Conservation (phyloP, 2,329 filamentous ascomycete species). For the Talaromyces sp. region DNA sequence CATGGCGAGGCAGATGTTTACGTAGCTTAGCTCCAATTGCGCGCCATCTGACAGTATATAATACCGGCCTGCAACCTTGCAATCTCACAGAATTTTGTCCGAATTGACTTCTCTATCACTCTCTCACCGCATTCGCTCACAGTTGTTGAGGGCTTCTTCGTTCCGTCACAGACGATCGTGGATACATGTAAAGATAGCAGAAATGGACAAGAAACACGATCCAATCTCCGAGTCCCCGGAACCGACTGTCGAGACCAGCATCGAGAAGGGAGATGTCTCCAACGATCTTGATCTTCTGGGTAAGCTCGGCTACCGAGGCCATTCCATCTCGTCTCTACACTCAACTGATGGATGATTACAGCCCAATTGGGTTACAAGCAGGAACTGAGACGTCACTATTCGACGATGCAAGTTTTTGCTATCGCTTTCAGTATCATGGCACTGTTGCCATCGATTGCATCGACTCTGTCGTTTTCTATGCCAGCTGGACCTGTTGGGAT, state of each 20-base stretch:
- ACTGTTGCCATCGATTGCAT: slow-evolving; percentile 58
- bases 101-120: background rate
- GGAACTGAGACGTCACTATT: slow-evolving; percentile 59
- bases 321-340: background rate
- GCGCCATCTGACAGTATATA: background rate
- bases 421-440: slow-evolving; percentile 61
- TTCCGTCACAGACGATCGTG: background rate
- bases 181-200: slow-evolving; percentile 8
- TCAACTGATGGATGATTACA: background rate
- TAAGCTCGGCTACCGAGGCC: background rate
- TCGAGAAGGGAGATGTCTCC: slow-evolving; percentile 12
- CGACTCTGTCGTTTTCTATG: slow-evolving; percentile 56
- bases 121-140: background rate
- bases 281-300: slow-evolving; percentile 16
- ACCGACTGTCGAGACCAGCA: background rate
- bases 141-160: background rate
- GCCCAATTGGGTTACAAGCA: slow-evolving; percentile 51
- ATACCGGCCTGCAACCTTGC: background rate
- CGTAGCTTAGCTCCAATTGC: background rate
- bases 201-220: slow-evolving; percentile 9
- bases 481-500: slow-evolving; percentile 59
- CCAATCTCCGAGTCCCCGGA: background rate
- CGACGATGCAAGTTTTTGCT: slow-evolving; percentile 60
- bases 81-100: background rate
- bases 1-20: background rate